Percentiles rank a stretch among this genome's conserved stretches.
Conservation (phyloP, 139 green algal species). For the Edaphochlamys debaryana region DNA sequence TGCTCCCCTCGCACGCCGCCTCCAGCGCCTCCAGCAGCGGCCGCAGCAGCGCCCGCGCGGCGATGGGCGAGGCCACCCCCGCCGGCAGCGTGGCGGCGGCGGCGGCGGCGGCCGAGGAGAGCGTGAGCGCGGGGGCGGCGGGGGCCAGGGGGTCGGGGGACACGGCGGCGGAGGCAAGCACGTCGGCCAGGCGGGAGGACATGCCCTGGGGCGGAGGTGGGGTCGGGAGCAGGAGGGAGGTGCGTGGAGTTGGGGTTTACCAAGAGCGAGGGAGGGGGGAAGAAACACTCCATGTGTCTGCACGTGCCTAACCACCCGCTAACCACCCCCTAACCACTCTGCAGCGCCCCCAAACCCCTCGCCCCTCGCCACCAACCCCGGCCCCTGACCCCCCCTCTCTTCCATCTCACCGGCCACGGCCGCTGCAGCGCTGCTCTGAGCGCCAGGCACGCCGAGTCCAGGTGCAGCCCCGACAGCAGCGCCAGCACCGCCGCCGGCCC, state of each 20-base stretch:
- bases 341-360: too few relatives aligned
- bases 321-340: too few relatives aligned
- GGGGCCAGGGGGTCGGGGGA: background rate
- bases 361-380: too few relatives aligned
- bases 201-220: constrained; percentile 2
- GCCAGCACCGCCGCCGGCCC: constrained; percentile 14
- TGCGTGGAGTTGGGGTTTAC: too few relatives aligned
- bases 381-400: too few relatives aligned
- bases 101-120: background rate
- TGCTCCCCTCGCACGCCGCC: constrained; percentile 5
- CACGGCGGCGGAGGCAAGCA: background rate
- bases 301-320: too few relatives aligned
- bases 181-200: constrained; percentile 32
- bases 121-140: background rate
- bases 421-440: constrained; percentile 29
- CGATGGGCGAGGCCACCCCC: constrained; percentile 25
- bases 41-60: constrained; percentile 15
- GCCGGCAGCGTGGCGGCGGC: constrained; percentile 2
- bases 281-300: too few relatives aligned
- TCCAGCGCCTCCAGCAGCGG: constrained; percentile 29
- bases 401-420: constrained; percentile 30
- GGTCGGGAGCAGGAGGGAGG: too few relatives aligned
- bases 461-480: constrained; percentile 17
- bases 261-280: too few relatives aligned
- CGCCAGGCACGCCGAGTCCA: constrained; percentile 28